These are phyloP conservation scores for Pseudogymnoascus sp. DNA, from an alignment of 2,329 filamentous ascomycete species.

Conservation along the genomic window DNA sequence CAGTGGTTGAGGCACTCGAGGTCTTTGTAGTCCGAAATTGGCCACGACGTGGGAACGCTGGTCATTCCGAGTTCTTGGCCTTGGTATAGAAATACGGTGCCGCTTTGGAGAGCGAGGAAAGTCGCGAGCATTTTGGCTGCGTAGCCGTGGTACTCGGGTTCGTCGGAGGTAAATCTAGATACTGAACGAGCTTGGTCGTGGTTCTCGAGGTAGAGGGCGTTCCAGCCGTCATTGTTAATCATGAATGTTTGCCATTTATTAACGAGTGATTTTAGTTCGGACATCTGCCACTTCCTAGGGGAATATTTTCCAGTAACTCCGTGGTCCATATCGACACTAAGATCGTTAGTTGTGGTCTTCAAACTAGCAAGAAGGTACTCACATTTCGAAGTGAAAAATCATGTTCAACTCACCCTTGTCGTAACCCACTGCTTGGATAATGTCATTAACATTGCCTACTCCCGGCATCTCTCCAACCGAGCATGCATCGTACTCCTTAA, in stretches of 20 bases:
- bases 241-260: too few relatives aligned
- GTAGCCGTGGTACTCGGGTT: conserved; percentile 19
- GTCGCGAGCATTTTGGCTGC: conserved; percentile 41
- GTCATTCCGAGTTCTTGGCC: conserved; percentile 50
- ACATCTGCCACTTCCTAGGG: too few relatives aligned
- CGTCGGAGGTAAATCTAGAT: conserved; percentile 37
- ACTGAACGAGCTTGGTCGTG: conserved; percentile 54
- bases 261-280: too few relatives aligned
- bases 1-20: background rate
- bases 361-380: too few relatives aligned
- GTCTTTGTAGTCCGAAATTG: conserved; percentile 37
- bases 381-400: conserved; percentile 55
- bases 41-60: conserved; percentile 44
- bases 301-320: too few relatives aligned
- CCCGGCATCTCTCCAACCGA: conserved; percentile 62
- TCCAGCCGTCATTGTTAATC: conserved; percentile 41
- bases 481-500: conserved; percentile 56
- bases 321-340: too few relatives aligned
- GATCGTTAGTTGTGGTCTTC: too few relatives aligned
- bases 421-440: conserved; percentile 50
- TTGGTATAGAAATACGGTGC: conserved; percentile 49
- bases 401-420: conserved; percentile 45
- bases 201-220: conserved; percentile 56
- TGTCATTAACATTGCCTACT: conserved; percentile 44
- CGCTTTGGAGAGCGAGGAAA: conserved; percentile 38